A percentile compares a stretch with the other conserved stretches of the same genome.
Evolutionary conservation across 2,329 filamentous ascomycete species (phyloP).

Genomic region (Diplocarpon mali): DNA sequence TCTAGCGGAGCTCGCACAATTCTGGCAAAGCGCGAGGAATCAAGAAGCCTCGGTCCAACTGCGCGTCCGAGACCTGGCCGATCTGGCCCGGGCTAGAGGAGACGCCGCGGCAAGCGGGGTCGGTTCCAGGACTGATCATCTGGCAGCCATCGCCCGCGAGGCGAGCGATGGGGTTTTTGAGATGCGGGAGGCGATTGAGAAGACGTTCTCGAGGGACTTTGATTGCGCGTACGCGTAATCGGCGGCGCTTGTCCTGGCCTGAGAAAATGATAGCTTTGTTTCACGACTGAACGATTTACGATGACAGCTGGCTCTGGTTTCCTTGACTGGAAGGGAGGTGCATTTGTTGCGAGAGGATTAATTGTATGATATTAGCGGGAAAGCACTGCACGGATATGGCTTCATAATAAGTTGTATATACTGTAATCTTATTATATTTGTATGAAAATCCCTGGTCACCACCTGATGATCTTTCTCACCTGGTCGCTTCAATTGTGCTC

Average conservation of each 20-base stretch:
- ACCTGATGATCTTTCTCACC: too few relatives aligned
- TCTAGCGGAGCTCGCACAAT: slow-evolving; percentile 42
- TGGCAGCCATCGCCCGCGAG: slow-evolving; percentile 5
- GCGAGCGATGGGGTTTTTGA: slow-evolving; percentile 14
- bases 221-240: slow-evolving; percentile 23
- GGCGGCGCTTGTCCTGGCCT: too few relatives aligned
- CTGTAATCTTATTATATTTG: too few relatives aligned
- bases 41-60: slow-evolving; percentile 29
- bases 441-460: too few relatives aligned
- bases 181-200: slow-evolving; percentile 22
- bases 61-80: slow-evolving; percentile 17
- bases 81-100: slow-evolving; percentile 6
- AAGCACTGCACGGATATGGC: too few relatives aligned
- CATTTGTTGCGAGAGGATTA: too few relatives aligned
- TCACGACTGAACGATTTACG: not conserved
- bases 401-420: too few relatives aligned
- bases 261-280: not conserved
- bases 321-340: too few relatives aligned
- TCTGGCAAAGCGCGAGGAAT: slow-evolving; percentile 47
- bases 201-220: slow-evolving; percentile 32
- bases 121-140: slow-evolving; percentile 9
- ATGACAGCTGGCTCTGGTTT: not conserved
- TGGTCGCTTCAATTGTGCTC: too few relatives aligned
- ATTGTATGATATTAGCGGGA: too few relatives aligned
- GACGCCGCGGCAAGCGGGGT: slow-evolving; percentile 2